A percentile compares a stretch with the other conserved stretches of the same genome.
phyloP scores from a whole-genome alignment of 345 rosid genomes.

The Aquilaria sinensis region DNA sequence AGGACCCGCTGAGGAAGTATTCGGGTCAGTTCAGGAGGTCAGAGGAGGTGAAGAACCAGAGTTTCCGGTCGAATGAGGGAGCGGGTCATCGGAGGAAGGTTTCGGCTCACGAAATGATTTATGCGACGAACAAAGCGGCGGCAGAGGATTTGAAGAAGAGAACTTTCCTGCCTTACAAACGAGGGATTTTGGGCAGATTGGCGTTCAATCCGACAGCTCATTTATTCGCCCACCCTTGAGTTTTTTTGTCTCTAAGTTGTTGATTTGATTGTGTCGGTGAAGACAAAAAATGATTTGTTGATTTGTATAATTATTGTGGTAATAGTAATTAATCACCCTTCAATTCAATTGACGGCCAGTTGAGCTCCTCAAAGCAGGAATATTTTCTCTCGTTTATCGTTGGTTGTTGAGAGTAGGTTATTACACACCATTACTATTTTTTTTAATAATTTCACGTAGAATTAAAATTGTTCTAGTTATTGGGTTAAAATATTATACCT shows the following conservation, averaged over 20 bases:
- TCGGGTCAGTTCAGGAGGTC: constrained; percentile 42
- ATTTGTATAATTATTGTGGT: too few species aligned
- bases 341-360: too few species aligned
- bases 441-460: too few species aligned
- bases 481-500: too few species aligned
- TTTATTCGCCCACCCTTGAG: constrained; percentile 13
- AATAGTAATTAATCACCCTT: too few species aligned
- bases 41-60: constrained; percentile 48
- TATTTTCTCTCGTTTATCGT: too few species aligned
- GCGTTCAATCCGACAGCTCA: constrained; percentile 46
- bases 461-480: too few species aligned
- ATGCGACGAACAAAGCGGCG: constrained; percentile 71
- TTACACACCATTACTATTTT: too few species aligned
- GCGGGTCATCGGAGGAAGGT: constrained; percentile 28
- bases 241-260: not conserved
- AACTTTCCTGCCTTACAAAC: constrained; percentile 89
- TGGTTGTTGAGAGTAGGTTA: too few species aligned
- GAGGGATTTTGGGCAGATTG: constrained; percentile 66
- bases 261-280: constrained; percentile 3
- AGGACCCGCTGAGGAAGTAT: constrained; percentile 37
- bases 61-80: constrained; percentile 31
- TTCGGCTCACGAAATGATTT: constrained; percentile 88
- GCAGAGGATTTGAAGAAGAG: constrained; percentile 69
- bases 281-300: not conserved
- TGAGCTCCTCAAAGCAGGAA: too few species aligned